Evolutionary conservation across 371 early-diverging fungal species (phyloP).

Genomic region (Chytridiales sp.): DNA sequence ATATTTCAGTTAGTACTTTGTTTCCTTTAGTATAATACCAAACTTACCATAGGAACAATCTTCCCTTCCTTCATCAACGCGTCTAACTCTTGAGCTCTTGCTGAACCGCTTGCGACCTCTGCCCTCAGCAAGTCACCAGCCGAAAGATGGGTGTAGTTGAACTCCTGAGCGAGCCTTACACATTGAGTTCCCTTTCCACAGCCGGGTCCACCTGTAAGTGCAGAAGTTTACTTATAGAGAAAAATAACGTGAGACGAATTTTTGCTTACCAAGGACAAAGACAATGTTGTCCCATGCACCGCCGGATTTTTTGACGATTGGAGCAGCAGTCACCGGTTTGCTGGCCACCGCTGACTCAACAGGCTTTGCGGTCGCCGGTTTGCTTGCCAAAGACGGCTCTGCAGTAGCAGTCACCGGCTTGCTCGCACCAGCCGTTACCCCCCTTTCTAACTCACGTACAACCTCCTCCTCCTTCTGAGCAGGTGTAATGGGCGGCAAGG

Average conservation of each 20-base stretch:
- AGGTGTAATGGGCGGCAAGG: slow-evolving; percentile 21
- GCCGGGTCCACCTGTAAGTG: slow-evolving; percentile 9
- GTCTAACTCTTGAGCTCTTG: slow-evolving; percentile 51
- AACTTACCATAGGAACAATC: slow-evolving; percentile 59
- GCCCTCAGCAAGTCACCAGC: slow-evolving; percentile 73
- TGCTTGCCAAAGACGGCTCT: not conserved
- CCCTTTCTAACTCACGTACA: no score
- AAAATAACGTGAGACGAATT: no score
- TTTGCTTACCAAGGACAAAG: slow-evolving; percentile 46
- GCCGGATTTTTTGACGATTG: not conserved
- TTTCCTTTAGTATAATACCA: not conserved
- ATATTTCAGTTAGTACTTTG: slow-evolving; percentile 3
- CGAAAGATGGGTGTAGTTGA: slow-evolving; percentile 52
- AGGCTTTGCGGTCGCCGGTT: not conserved
- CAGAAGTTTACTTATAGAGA: not conserved
- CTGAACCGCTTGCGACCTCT: slow-evolving; percentile 55
- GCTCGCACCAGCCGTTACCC: not conserved
- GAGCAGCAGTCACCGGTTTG: no score
- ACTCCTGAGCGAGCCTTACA: slow-evolving; percentile 18
- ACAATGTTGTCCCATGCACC: slow-evolving; percentile 38
- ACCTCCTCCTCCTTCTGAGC: no score
- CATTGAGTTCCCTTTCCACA: slow-evolving; percentile 47
- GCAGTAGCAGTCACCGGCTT: not conserved
- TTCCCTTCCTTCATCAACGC: slow-evolving; percentile 59
- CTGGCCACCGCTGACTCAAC: not conserved